Conservation (phyloP, 371 early-diverging fungal species). For the Lichtheimia corymbifera region DNA sequence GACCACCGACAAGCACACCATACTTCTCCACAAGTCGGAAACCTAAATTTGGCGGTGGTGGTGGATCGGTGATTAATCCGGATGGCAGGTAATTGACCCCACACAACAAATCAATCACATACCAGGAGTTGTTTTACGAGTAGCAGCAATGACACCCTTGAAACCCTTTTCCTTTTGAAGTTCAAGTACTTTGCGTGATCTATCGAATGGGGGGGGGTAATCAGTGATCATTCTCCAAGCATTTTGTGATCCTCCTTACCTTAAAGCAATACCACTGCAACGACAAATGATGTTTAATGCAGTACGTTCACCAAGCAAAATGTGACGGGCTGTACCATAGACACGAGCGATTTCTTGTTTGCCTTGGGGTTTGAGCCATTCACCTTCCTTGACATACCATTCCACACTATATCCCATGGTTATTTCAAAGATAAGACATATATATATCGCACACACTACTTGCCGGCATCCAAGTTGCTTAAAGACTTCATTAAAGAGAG, state of each 20-base stretch:
- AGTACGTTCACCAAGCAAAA: conserved; percentile 93
- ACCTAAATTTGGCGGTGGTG: conserved; percentile 63
- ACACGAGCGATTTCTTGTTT: conserved; percentile 82
- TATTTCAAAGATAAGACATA: background rate
- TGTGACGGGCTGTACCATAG: conserved; percentile 79
- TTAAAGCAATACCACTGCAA: conserved; percentile 92
- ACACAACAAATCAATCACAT: conserved; percentile 8
- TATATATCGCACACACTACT: conserved; percentile 4
- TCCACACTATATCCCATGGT: conserved; percentile 61
- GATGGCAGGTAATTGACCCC: no score
- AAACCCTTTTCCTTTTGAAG: conserved; percentile 76
- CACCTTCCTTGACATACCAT: conserved; percentile 85
- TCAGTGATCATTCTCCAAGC: background rate
- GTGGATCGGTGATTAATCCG: no score
- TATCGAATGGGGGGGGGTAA: conserved; percentile 1
- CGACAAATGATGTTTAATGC: conserved; percentile 94
- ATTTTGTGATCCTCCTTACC: conserved; percentile 31
- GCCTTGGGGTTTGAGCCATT: conserved; percentile 65
- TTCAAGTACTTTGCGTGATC: conserved; percentile 64
- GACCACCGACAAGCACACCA: conserved; percentile 95
- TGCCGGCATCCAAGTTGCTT: conserved; percentile 85
- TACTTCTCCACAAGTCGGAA: conserved; percentile 98
- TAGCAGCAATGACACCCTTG: conserved; percentile 92
- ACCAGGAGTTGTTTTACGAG: conserved; percentile 98
- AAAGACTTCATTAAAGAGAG: conserved; percentile 95